Evolutionary conservation across 1,284 basidiomycete species (phyloP), one percentile per base, ranked within the genome.

Genomic region (Golubevia sp.): DNA sequence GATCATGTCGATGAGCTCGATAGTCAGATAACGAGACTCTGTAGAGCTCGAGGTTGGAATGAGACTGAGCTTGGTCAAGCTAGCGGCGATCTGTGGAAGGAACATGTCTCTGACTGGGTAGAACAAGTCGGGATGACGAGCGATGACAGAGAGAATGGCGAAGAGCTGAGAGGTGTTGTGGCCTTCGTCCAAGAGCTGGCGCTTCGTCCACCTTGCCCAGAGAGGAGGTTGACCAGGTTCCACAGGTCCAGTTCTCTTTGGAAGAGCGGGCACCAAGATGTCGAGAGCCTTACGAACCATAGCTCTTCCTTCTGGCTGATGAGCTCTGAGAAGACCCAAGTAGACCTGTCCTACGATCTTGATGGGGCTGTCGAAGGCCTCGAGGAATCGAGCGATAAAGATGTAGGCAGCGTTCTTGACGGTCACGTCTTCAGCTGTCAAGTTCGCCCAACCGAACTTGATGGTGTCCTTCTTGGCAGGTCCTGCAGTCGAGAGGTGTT

Each of bases 321-420:
- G 90, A 56, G 91, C 89, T 38, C 92, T 91, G 64, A 99, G 87
- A n/a, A 99, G 86, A 8, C 93, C 94, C 18, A 90, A 90, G 92
- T 95, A 98, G 26, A 96, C 92, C n/a, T 92, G 89, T 52, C 95
- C 86, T 55, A 97, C 90, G 83, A 99, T 97, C 85, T 98, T 98
- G 70, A 90, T 88, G 0, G 97, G 96, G 3, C 91, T 92, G 54
- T 93, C 93, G 83, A 93, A 97, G 1, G 89, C 90, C 44, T 91
- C 91, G 79, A 97, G 94, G 87, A 99, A 98, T 55, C 92, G 90
- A n/a, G 96, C 93, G 34, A 93, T 91, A 20, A 98, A 88, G 27
- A 97, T 88, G 80, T 96, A 96, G 0, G 94, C 92, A 24, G 92
- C 92, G 81, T 98, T 94, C 85, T 95, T 97, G 76, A 98, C 93